phyloP scores from a whole-genome alignment of 2,329 filamentous ascomycete species.

The Leptographium galeiforme region DNA sequence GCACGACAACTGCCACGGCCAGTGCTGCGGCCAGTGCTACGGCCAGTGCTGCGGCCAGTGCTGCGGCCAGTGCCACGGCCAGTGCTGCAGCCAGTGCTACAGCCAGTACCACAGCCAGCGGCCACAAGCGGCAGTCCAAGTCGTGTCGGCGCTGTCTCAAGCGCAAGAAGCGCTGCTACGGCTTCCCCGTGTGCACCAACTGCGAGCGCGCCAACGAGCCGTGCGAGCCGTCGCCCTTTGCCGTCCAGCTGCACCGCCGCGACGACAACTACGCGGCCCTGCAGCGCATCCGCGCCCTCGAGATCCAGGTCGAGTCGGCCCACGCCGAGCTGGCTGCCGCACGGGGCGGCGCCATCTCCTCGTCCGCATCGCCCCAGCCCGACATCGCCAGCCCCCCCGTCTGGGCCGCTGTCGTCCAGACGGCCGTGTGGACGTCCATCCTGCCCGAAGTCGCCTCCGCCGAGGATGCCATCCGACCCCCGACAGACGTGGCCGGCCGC shows the following conservation, averaged over 20 bases:
- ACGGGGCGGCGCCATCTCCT: background rate
- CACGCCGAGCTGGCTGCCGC: background rate
- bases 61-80: background rate
- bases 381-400: background rate
- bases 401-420: constrained; percentile 38
- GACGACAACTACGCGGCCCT: constrained; percentile 1
- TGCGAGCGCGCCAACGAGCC: constrained; percentile 4
- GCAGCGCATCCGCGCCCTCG: constrained; percentile 3
- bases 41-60: background rate
- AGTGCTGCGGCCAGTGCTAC: too few relatives aligned
- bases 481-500: background rate
- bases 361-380: background rate
- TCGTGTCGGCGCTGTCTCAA: constrained; percentile 7
- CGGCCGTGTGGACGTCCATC: constrained; percentile 30
- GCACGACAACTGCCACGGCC: too few relatives aligned
- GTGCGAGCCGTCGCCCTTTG: constrained; percentile 5
- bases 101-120: background rate
- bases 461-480: background rate
- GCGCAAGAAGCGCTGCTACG: constrained; percentile 8
- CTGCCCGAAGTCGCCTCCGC: too few relatives aligned
- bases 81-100: background rate
- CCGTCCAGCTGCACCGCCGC: constrained; percentile 5
- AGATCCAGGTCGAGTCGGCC: constrained; percentile 2
- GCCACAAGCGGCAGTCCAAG: constrained; percentile 5
- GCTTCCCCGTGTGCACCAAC: constrained; percentile 7